Evolutionary conservation across 306 rosid species (phyloP), one percentile per base, ranked within the genome.

Genomic region (Trifolium pratense): DNA sequence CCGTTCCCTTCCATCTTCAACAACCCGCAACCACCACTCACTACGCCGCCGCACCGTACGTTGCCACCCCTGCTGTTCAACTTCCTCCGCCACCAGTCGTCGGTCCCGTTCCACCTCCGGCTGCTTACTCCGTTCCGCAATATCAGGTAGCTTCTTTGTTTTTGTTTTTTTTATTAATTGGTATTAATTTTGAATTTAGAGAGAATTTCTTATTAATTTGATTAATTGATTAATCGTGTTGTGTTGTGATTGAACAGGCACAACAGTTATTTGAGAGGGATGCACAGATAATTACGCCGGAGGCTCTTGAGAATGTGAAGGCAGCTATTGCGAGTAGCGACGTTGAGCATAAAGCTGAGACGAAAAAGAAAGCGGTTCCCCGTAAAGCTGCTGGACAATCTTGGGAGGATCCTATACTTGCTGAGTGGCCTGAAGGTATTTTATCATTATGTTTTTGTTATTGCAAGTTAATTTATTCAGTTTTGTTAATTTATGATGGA

Each of bases 361-460:
- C 87, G 0, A 94, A 91, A 75, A 91, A 83, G 97, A 94, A 90
- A 81, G 96, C 97, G 18, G 63, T 94, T 75, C 99, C 99, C 76
- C 92, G 97, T 12, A 94, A 90, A 83, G 99, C 97, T 73, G 99
- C 97, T 11, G 96, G 99, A 6, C 99, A 82, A 75, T 6, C 90
- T 3, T 94, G 99, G 99, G 97, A 91, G 87, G 99, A 94, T 69
- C 97, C 97, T 7, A 81, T 93, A 6, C 99, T 91, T 49, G 84
- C 97, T 15, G 97, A 94, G 67, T 94, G 97, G 97, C 99, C 99
- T 0, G 97, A 94, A 86, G 87, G 99, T 94, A 53, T 53, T 53
- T 5, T 11, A 85, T 48, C 68, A 9, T 64, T 61, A 31, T 71
- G 13, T 25, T n/a, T 46, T 20, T 6, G 14, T 14, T 18, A 32